Evolutionary conservation across 202 grass and related monocot species (phyloP).

Genomic region (Digitaria exilis): DNA sequence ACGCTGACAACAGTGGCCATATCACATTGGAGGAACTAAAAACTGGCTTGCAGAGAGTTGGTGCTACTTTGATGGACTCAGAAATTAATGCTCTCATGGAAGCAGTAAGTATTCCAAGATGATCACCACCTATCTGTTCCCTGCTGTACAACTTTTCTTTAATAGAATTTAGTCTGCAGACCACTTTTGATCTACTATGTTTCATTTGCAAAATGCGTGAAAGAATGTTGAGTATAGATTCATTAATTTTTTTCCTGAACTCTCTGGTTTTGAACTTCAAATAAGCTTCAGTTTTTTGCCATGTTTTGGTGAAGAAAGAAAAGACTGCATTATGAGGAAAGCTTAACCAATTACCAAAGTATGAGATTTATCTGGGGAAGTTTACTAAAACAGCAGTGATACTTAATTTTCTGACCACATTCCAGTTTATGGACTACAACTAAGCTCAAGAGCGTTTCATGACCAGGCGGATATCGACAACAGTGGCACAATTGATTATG

Average conservation of each 20-base stretch:
- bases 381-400: slow-evolving; percentile 16
- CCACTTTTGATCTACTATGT: neutral
- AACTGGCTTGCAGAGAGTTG: slow-evolving; percentile 72
- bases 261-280: neutral
- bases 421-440: slow-evolving; percentile 22
- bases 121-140: neutral
- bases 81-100: slow-evolving; percentile 93
- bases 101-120: slow-evolving; percentile 63
- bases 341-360: slow-evolving; percentile 19
- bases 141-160: neutral
- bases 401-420: neutral
- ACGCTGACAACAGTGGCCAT: slow-evolving; percentile 86
- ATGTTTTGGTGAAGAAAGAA: slow-evolving; percentile 9
- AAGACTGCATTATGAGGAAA: neutral
- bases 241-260: no score
- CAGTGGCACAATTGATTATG: slow-evolving; percentile 97
- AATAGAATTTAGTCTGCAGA: neutral
- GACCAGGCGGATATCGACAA: slow-evolving; percentile 96
- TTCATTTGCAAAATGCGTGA: slow-evolving; percentile 10
- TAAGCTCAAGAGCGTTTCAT: slow-evolving; percentile 38
- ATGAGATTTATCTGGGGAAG: neutral
- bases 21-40: slow-evolving; percentile 96
- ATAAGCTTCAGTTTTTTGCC: neutral
- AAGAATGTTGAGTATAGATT: no score
- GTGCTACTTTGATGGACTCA: slow-evolving; percentile 89